Evolutionary conservation across 108 stramenopile genomes (phyloP).

Genomic region (Nitzschia putrida): DNA sequence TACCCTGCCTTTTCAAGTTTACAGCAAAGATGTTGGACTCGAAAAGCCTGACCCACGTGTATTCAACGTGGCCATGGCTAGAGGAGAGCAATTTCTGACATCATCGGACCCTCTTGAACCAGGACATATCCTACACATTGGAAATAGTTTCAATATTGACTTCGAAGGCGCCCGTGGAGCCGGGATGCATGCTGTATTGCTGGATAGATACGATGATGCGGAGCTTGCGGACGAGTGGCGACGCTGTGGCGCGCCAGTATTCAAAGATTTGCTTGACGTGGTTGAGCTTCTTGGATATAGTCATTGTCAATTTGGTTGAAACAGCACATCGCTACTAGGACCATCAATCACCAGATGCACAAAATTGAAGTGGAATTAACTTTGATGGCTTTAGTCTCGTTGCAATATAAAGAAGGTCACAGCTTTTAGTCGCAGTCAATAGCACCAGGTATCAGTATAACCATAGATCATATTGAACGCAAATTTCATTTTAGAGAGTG

Average conservation of each 20-base stretch:
- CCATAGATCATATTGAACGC: too few relatives aligned
- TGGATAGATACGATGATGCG: slow-evolving; percentile 65
- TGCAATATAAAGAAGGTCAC: too few relatives aligned
- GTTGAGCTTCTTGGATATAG: slow-evolving; percentile 60
- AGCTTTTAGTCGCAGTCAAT: too few relatives aligned
- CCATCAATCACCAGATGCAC: too few relatives aligned
- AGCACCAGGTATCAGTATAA: too few relatives aligned
- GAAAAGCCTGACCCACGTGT: slow-evolving; percentile 61
- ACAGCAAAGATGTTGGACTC: slow-evolving; percentile 61
- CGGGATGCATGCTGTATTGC: slow-evolving; percentile 61
- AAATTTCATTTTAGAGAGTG: too few relatives aligned
- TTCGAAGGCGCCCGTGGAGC: slow-evolving; percentile 65
- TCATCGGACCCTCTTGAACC: slow-evolving; percentile 18
- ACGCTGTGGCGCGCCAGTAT: slow-evolving; percentile 62
- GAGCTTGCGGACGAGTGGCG: slow-evolving; percentile 62
- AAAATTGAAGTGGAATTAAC: too few relatives aligned
- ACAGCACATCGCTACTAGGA: too few relatives aligned
- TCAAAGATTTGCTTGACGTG: slow-evolving; percentile 72
- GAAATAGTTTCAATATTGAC: slow-evolving; percentile 67
- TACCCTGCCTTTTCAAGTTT: slow-evolving; percentile 61
- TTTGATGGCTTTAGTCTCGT: too few relatives aligned
- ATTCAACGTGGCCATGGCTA: slow-evolving; percentile 52
- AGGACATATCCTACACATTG: slow-evolving; percentile 56
- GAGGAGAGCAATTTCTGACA: slow-evolving; percentile 52
- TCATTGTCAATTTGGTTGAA: slow-evolving; percentile 38